Conservation (phyloP, 2,329 filamentous ascomycete genomes). For the Hyphodiscus sp. region DNA sequence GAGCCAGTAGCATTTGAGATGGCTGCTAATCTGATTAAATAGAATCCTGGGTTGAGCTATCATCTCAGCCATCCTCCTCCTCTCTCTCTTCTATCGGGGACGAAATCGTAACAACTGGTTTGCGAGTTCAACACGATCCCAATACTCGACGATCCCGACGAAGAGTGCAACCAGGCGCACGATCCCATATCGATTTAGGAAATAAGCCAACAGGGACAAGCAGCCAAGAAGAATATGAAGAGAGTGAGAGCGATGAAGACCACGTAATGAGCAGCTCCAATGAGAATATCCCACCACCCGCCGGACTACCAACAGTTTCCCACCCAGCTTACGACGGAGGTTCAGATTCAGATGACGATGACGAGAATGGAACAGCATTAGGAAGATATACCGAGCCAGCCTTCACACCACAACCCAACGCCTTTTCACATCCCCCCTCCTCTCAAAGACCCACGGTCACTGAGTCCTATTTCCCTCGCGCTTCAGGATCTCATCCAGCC, state of each 20-base stretch:
- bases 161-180: slow-evolving; percentile 33
- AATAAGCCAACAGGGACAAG: slow-evolving; percentile 46
- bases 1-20: too few relatives aligned
- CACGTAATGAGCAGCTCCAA: slow-evolving; percentile 53
- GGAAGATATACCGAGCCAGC: slow-evolving; percentile 41
- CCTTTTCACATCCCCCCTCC: slow-evolving; percentile 77
- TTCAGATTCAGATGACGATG: slow-evolving; percentile 44
- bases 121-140: slow-evolving; percentile 64
- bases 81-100: slow-evolving; percentile 43
- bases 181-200: slow-evolving; percentile 35
- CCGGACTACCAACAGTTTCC: slow-evolving; percentile 4
- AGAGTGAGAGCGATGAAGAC: slow-evolving; percentile 87
- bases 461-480: slow-evolving; percentile 20
- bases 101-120: slow-evolving; percentile 84
- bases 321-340: slow-evolving; percentile 15
- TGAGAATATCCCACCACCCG: slow-evolving; percentile 39
- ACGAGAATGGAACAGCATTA: slow-evolving; percentile 78
- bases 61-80: slow-evolving; percentile 3
- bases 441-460: slow-evolving; percentile 39
- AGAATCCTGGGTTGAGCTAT: slow-evolving; percentile 4
- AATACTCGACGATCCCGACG: slow-evolving; percentile 52
- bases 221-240: slow-evolving; percentile 91
- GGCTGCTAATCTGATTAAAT: background rate
- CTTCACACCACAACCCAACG: slow-evolving; percentile 87
- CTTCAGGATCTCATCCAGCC: slow-evolving; percentile 22